Conservation (phyloP, 495 filamentous ascomycete species). For the Trichoderma parareesei region DNA sequence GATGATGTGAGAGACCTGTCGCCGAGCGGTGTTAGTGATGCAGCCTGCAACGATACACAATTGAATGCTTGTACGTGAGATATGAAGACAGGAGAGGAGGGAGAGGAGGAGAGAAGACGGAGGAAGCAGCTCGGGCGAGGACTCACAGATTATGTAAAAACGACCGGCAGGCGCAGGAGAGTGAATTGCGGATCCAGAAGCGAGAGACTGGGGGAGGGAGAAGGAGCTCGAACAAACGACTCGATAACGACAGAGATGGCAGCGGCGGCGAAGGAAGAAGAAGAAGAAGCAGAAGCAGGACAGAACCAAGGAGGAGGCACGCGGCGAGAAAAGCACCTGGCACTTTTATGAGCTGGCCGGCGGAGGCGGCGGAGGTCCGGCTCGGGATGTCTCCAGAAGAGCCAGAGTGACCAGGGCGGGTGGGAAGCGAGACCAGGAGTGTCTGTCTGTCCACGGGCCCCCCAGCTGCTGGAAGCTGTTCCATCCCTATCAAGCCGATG, state of each 20-base stretch:
- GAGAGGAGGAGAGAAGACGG: background rate
- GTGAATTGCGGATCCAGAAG: background rate
- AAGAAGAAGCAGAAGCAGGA: background rate
- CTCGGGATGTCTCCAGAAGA: conserved; percentile 3
- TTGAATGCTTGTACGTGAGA: background rate
- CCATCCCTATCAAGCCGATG: background rate
- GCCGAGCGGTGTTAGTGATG: background rate
- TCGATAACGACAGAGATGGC: conserved; percentile 8
- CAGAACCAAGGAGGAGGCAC: conserved; percentile 2
- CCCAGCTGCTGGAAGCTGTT: background rate
- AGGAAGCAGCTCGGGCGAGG: no score
- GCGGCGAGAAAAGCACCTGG: background rate
- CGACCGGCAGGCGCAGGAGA: background rate
- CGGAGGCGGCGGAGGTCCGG: conserved; percentile 1
- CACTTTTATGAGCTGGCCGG: conserved; percentile 4
- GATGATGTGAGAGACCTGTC: background rate
- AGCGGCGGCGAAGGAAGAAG: background rate
- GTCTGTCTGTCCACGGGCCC: background rate
- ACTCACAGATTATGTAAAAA: conserved; percentile 3
- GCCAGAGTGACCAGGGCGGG: conserved; percentile 3
- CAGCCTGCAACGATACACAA: background rate
- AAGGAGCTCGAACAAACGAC: background rate
- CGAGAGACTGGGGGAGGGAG: background rate
- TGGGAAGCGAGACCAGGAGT: conserved; percentile 1
- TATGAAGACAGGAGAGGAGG: background rate